Evolutionary conservation across 2,329 filamentous ascomycete species (phyloP).

Genomic region (Talaromyces islandicus): DNA sequence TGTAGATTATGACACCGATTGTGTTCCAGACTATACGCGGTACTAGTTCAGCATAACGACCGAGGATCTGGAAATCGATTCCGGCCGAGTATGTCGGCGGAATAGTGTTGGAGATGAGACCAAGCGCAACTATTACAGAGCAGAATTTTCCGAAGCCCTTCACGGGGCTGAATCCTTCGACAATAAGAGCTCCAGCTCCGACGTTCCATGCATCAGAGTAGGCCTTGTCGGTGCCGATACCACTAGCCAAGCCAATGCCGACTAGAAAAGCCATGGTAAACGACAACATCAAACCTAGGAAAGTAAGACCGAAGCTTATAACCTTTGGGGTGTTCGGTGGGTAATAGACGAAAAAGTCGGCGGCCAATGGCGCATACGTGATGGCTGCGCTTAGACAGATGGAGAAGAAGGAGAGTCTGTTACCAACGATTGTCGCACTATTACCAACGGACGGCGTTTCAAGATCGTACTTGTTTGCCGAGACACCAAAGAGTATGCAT

Average conservation of each 20-base stretch:
- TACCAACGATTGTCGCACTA: slow-evolving; percentile 46
- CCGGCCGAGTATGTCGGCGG: slow-evolving; percentile 59
- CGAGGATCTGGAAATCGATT: slow-evolving; percentile 63
- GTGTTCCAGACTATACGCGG: slow-evolving; percentile 63
- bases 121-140: slow-evolving; percentile 58
- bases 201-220: slow-evolving; percentile 53
- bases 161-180: slow-evolving; percentile 55
- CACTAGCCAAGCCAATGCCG: slow-evolving; percentile 58
- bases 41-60: slow-evolving; percentile 50
- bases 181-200: slow-evolving; percentile 60
- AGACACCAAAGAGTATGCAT: slow-evolving; percentile 57
- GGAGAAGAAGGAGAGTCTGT: slow-evolving; percentile 61
- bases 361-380: slow-evolving; percentile 58
- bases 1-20: slow-evolving; percentile 56
- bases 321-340: slow-evolving; percentile 46
- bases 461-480: slow-evolving; percentile 55
- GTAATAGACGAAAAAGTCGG: slow-evolving; percentile 65
- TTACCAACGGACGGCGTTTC: slow-evolving; percentile 47
- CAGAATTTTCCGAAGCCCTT: slow-evolving; percentile 62
- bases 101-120: slow-evolving; percentile 61
- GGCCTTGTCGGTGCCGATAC: slow-evolving; percentile 45
- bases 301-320: slow-evolving; percentile 53
- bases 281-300: slow-evolving; percentile 51
- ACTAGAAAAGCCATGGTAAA: slow-evolving; percentile 58
- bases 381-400: slow-evolving; percentile 60